Evolutionary conservation across 306 rosid genomes (phyloP).

Genomic region (Leucaena leucocephala): DNA sequence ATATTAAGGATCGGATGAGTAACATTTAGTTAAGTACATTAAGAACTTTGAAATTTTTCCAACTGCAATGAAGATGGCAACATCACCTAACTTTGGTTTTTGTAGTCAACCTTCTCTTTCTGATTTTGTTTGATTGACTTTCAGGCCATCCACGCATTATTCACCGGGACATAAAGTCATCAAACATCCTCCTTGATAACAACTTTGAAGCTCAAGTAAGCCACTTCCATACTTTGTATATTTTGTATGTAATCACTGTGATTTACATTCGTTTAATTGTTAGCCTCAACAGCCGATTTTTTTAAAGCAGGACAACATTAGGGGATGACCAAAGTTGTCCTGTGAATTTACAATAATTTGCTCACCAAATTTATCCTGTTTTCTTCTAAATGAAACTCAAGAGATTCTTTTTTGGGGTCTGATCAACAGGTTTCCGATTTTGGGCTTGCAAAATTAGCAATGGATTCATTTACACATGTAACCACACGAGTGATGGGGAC

Average conservation of each 20-base stretch:
- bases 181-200: slow-evolving; percentile 87
- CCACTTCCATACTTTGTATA: slow-evolving; percentile 31
- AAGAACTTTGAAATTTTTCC: slow-evolving; percentile 24
- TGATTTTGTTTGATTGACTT: slow-evolving; percentile 37
- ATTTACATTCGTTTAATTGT: slow-evolving; percentile 18
- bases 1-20: too few relatives aligned
- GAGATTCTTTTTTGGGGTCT: slow-evolving; percentile 30
- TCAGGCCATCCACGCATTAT: slow-evolving; percentile 99
- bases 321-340: slow-evolving; percentile 10
- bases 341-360: background rate
- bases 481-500: slow-evolving; percentile 99
- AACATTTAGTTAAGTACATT: background rate
- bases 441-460: slow-evolving; percentile 91
- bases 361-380: background rate
- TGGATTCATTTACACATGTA: slow-evolving; percentile 89
- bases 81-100: background rate
- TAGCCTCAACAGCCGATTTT: slow-evolving; percentile 20
- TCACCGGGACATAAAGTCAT: slow-evolving; percentile 98
- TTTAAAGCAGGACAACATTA: slow-evolving; percentile 20
- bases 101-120: slow-evolving; percentile 8
- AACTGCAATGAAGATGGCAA: slow-evolving; percentile 17
- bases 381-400: slow-evolving; percentile 13
- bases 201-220: slow-evolving; percentile 92
- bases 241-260: slow-evolving; percentile 2
- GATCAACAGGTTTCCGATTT: slow-evolving; percentile 90